These are phyloP conservation scores for Oleoguttula mirabilis DNA, from an alignment of 495 filamentous ascomycete genomes.

Conservation along the genomic window DNA sequence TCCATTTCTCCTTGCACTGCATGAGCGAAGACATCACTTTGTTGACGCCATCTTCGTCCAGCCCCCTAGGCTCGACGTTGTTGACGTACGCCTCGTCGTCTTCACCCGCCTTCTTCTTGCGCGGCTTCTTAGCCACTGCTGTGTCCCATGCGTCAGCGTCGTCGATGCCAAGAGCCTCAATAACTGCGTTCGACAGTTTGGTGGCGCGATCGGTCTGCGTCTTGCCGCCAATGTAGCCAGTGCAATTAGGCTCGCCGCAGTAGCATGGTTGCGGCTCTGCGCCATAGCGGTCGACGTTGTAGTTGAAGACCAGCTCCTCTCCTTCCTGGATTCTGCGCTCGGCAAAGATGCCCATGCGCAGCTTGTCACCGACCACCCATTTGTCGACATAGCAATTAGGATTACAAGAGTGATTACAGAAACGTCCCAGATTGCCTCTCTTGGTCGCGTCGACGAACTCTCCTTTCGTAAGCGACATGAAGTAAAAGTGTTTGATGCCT, in stretches of 20 bases:
- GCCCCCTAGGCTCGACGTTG: constrained; percentile 67
- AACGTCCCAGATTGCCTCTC: constrained; percentile 87
- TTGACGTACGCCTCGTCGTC: constrained; percentile 96
- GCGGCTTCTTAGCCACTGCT: constrained; percentile 71
- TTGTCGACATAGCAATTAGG: constrained; percentile 99
- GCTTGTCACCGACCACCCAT: constrained; percentile 96
- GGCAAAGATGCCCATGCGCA: constrained; percentile 98
- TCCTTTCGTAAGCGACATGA: constrained; percentile 94
- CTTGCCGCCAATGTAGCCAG: constrained; percentile 91
- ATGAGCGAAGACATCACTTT: constrained; percentile 98
- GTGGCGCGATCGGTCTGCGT: constrained; percentile 94
- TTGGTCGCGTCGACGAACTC: constrained; percentile 98
- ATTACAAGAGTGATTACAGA: constrained; percentile 98
- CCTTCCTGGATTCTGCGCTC: constrained; percentile 73
- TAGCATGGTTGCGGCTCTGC: constrained; percentile 95
- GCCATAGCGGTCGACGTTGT: constrained; percentile 97
- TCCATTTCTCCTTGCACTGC: constrained; percentile 99
- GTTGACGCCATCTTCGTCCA: constrained; percentile 81
- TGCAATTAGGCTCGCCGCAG: constrained; percentile 89
- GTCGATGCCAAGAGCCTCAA: constrained; percentile 93
- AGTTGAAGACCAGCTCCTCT: constrained; percentile 98
- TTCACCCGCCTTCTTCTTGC: constrained; percentile 88
- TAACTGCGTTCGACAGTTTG: constrained; percentile 77
- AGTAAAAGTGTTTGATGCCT: constrained; percentile 98
- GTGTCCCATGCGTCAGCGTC: constrained; percentile 88